Evolutionary conservation across 1,284 basidiomycete species (phyloP).

Genomic region (Agroathelia rolfsii): DNA sequence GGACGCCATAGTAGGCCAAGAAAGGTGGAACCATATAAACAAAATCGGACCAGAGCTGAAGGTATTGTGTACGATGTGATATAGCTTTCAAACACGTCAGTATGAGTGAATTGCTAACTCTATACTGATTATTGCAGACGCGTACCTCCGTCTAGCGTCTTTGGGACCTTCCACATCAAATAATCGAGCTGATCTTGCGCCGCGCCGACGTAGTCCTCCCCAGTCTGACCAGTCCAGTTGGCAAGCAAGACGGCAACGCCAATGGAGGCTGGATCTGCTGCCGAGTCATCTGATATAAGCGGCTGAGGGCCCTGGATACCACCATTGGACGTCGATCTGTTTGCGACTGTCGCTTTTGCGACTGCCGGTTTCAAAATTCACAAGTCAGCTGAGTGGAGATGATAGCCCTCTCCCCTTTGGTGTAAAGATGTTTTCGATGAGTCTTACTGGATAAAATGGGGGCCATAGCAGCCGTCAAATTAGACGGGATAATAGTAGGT

Average conservation of each 20-base stretch:
- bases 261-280: conserved; percentile 77
- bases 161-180: conserved; percentile 56
- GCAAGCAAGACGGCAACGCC: conserved; percentile 76
- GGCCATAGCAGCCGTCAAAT: conserved; percentile 28
- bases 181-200: conserved; percentile 66
- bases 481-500: conserved; percentile 25
- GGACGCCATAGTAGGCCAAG: conserved; percentile 79
- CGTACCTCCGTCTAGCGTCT: conserved; percentile 67
- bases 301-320: conserved; percentile 38
- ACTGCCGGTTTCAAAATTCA: conserved; percentile 28
- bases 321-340: conserved; percentile 29
- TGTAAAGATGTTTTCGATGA: conserved; percentile 30
- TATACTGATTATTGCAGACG: conserved; percentile 61
- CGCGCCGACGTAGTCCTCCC: conserved; percentile 53
- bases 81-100: too few relatives aligned
- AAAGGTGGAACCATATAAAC: conserved; percentile 91
- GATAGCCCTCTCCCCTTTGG: conserved; percentile 26
- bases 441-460: conserved; percentile 50
- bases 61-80: conserved; percentile 58
- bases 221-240: conserved; percentile 52
- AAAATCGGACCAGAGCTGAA: conserved; percentile 67
- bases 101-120: too few relatives aligned
- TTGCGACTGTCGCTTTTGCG: conserved; percentile 42
- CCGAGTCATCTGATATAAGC: conserved; percentile 44
- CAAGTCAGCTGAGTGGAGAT: background rate